Conservation (phyloP, 306 rosid species). For the Hippophae gyantsensis region DNA sequence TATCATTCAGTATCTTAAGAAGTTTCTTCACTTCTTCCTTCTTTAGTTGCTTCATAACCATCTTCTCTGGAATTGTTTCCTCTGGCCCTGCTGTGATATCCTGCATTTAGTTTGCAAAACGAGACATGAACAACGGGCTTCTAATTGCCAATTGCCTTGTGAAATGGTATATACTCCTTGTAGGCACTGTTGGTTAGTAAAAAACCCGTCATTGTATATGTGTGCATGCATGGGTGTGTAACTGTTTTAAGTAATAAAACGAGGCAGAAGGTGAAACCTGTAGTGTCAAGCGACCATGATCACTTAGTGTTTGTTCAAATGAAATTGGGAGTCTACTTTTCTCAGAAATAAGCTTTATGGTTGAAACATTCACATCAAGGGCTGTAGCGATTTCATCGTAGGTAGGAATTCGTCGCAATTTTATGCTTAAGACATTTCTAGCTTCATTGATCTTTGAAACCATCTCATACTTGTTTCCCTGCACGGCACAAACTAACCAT, state of each 20-base stretch:
- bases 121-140: background rate
- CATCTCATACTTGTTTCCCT: conserved; percentile 49
- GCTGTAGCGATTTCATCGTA: conserved; percentile 44
- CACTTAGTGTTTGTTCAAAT: conserved; percentile 31
- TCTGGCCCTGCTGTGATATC: conserved; percentile 57
- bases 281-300: conserved; percentile 41
- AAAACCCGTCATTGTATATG: too few species aligned
- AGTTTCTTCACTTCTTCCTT: conserved; percentile 47
- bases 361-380: conserved; percentile 35
- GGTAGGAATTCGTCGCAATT: conserved; percentile 39
- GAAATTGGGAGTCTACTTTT: conserved; percentile 51
- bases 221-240: too few species aligned
- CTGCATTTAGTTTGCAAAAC: conserved; percentile 30
- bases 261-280: conserved; percentile 33
- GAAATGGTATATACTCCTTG: too few species aligned
- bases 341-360: conserved; percentile 42
- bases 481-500: conserved; percentile 56
- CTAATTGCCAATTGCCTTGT: too few species aligned
- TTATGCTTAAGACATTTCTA: conserved; percentile 34
- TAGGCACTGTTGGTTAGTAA: too few species aligned
- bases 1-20: conserved; percentile 35
- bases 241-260: background rate
- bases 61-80: conserved; percentile 49
- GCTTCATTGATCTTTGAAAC: conserved; percentile 56
- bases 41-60: conserved; percentile 37